Conservation (phyloP, 2,329 filamentous ascomycete species). For the Pseudophaeomoniella oleicola region DNA sequence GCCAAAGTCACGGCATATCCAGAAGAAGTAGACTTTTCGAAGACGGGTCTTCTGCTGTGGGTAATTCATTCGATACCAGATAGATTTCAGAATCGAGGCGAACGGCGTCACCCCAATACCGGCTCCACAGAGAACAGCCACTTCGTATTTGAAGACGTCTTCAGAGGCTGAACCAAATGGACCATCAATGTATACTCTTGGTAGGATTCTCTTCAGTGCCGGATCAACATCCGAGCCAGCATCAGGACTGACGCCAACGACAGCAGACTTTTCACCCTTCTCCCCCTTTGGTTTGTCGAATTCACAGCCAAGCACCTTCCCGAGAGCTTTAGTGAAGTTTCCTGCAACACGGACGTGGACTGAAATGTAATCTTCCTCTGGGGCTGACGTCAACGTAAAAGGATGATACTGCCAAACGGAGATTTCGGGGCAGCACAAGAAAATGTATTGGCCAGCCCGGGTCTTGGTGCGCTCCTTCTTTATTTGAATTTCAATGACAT, state of each 20-base stretch:
- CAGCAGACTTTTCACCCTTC: constrained; percentile 35
- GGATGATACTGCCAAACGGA: constrained; percentile 83
- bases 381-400: constrained; percentile 73
- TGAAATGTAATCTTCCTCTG: constrained; percentile 81
- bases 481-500: constrained; percentile 82
- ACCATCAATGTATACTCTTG: constrained; percentile 68
- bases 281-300: constrained; percentile 34
- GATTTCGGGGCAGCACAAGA: constrained; percentile 73
- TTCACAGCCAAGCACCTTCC: constrained; percentile 60
- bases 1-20: constrained; percentile 78
- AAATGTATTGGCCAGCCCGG: constrained; percentile 66
- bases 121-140: constrained; percentile 34
- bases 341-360: constrained; percentile 74
- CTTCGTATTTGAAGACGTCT: constrained; percentile 56
- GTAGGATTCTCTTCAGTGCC: constrained; percentile 55
- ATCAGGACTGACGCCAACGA: constrained; percentile 51
- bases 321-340: constrained; percentile 61
- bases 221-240: constrained; percentile 47
- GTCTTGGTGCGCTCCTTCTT: constrained; percentile 81
- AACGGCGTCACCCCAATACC: constrained; percentile 39
- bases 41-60: constrained; percentile 59
- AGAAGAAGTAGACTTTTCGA: constrained; percentile 84
- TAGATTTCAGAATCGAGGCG: constrained; percentile 53
- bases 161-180: constrained; percentile 78
- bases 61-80: constrained; percentile 90